A percentile compares a stretch with the other conserved stretches of the same genome.
These are phyloP conservation scores for Spergularia bocconei DNA, from an alignment of 148 eudicot genomes.

Conservation along the genomic window DNA sequence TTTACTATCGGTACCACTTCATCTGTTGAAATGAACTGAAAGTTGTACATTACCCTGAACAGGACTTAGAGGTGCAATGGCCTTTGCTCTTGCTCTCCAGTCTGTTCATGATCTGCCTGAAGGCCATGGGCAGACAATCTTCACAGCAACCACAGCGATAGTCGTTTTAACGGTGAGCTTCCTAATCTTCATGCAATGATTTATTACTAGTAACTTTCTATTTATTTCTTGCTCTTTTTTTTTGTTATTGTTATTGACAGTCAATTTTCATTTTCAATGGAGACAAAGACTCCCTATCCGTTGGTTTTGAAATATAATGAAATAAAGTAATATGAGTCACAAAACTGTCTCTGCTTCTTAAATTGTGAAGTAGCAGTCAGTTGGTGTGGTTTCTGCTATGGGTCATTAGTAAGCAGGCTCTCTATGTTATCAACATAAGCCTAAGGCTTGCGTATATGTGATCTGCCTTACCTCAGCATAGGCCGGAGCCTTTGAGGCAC, in stretches of 20 bases:
- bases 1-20: slow-evolving; percentile 12
- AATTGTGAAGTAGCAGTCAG: no score
- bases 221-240: not conserved
- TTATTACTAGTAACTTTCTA: not conserved
- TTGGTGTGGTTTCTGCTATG: no score
- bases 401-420: no score
- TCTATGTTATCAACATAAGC: no score
- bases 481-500: no score
- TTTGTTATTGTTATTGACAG: not conserved
- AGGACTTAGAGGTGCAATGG: slow-evolving; percentile 99
- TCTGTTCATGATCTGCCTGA: slow-evolving; percentile 98
- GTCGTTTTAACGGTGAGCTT: slow-evolving; percentile 86
- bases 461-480: no score
- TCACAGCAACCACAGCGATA: slow-evolving; percentile 95
- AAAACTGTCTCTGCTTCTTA: no score
- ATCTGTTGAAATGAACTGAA: not conserved
- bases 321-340: no score
- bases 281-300: no score
- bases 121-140: slow-evolving; percentile 97
- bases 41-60: slow-evolving; percentile 25
- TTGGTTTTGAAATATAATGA: no score
- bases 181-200: slow-evolving; percentile 17
- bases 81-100: slow-evolving; percentile 98
- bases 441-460: no score
- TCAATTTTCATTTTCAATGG: no score